These are phyloP conservation scores for Talaromyces ruber DNA, from an alignment of 495 filamentous ascomycete genomes.

Conservation along the genomic window DNA sequence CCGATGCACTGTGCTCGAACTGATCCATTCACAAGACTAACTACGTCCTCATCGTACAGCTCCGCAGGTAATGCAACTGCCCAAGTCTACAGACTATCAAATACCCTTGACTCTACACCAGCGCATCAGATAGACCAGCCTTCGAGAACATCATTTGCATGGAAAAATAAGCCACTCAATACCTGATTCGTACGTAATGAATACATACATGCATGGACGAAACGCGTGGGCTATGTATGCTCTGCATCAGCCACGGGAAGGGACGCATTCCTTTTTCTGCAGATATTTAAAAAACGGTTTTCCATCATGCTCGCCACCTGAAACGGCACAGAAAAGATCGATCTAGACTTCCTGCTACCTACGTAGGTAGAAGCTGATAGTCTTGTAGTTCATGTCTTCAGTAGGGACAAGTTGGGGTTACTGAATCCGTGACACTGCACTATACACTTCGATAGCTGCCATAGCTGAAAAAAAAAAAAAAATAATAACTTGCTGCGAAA, in stretches of 20 bases:
- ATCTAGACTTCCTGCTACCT: too few relatives aligned
- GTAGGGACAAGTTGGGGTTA: not conserved
- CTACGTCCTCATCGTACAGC: too few relatives aligned
- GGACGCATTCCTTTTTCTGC: not conserved
- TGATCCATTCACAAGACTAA: too few relatives aligned
- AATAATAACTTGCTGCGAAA: not conserved
- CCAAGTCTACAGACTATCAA: not conserved
- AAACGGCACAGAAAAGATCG: too few relatives aligned
- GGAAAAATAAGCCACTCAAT: not conserved
- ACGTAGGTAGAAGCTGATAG: too few relatives aligned
- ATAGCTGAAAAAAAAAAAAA: not conserved
- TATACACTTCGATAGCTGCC: too few relatives aligned
- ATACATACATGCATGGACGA: not conserved
- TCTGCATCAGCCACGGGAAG: not conserved
- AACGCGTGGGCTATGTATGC: not conserved
- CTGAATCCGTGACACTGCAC: too few relatives aligned
- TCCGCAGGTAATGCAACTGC: not conserved
- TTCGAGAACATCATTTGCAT: not conserved
- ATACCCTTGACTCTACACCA: not conserved
- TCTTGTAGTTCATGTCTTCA: not conserved
- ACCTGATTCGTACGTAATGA: not conserved
- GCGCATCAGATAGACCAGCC: not conserved
- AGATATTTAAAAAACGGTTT: not conserved
- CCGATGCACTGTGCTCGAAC: not conserved
- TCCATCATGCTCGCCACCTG: not conserved